A percentile compares a stretch with the other conserved stretches of the same genome.
Evolutionary conservation across 139 green algal species (phyloP).

Genomic region (Chloropicon primus): DNA sequence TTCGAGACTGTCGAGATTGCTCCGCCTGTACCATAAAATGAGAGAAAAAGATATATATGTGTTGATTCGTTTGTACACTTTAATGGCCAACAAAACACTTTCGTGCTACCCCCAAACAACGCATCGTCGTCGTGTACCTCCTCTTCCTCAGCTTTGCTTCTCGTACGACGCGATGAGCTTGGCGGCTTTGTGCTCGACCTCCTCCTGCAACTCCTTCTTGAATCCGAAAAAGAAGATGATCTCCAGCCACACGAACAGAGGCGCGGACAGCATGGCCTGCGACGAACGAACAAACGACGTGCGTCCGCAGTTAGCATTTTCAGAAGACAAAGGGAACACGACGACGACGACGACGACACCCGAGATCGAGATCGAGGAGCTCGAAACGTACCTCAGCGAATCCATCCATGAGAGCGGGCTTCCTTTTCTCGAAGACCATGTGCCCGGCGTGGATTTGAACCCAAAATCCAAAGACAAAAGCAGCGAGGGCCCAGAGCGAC

Average conservation of each 20-base stretch:
- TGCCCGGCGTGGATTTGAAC: background rate
- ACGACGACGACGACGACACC: too few species aligned
- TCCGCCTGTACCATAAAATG: too few species aligned
- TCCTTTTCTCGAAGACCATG: background rate
- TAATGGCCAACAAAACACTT: too few species aligned
- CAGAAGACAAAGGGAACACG: too few species aligned
- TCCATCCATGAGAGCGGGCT: background rate
- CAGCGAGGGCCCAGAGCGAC: background rate
- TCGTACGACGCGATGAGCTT: background rate
- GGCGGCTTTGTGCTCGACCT: background rate
- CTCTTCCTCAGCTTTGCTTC: background rate
- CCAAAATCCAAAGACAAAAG: background rate
- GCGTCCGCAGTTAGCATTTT: too few species aligned
- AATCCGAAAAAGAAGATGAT: background rate
- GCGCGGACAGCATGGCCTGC: background rate
- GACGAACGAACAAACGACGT: too few species aligned
- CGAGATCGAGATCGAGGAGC: too few species aligned
- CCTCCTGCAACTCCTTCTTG: background rate
- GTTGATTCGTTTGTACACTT: background rate
- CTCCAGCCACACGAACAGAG: background rate
- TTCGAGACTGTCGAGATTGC: too few species aligned
- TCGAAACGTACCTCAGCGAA: too few species aligned
- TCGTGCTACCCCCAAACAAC: background rate
- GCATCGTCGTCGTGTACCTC: background rate
- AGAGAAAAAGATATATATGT: background rate